Evolutionary conservation across 305 asterid species (phyloP).

Genomic region (Galium porrigens): DNA sequence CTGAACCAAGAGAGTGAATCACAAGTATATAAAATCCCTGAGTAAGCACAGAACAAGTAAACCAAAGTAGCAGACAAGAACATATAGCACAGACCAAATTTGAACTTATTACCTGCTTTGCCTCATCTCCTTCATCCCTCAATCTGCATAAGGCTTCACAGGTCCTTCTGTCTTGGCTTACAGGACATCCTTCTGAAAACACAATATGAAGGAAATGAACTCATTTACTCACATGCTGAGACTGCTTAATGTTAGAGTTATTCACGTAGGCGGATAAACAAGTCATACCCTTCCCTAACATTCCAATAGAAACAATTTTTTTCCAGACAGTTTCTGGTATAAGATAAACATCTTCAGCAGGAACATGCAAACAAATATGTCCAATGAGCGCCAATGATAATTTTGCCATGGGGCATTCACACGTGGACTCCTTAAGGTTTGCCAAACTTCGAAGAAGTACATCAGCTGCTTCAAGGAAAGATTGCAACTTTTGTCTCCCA

Average conservation of each 20-base stretch:
- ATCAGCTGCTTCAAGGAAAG: slow-evolving; percentile 82
- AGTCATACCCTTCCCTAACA: slow-evolving; percentile 44
- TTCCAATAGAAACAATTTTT: slow-evolving; percentile 61
- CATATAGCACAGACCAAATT: neutral
- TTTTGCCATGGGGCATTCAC: slow-evolving; percentile 60
- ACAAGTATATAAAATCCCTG: neutral
- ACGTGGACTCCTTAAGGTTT: slow-evolving; percentile 43
- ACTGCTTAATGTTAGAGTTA: slow-evolving; percentile 6
- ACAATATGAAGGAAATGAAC: slow-evolving; percentile 16
- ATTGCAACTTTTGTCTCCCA: slow-evolving; percentile 50
- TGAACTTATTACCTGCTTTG: slow-evolving; percentile 54
- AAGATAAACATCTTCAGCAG: slow-evolving; percentile 67
- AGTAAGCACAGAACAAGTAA: slow-evolving; percentile 3
- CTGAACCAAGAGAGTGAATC: neutral
- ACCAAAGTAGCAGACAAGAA: neutral
- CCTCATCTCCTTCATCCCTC: slow-evolving; percentile 57
- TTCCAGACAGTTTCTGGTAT: slow-evolving; percentile 81
- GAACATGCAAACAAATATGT: slow-evolving; percentile 61
- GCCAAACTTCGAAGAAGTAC: slow-evolving; percentile 57
- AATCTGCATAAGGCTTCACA: slow-evolving; percentile 68
- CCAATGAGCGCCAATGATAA: slow-evolving; percentile 72
- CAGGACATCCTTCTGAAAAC: slow-evolving; percentile 45
- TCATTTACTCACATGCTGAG: slow-evolving; percentile 13
- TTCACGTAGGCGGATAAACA: slow-evolving; percentile 8
- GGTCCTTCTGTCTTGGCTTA: slow-evolving; percentile 52